Evolutionary conservation across 768 basidiomycete genomes (phyloP).

Genomic region (Termitomyces sp.): DNA sequence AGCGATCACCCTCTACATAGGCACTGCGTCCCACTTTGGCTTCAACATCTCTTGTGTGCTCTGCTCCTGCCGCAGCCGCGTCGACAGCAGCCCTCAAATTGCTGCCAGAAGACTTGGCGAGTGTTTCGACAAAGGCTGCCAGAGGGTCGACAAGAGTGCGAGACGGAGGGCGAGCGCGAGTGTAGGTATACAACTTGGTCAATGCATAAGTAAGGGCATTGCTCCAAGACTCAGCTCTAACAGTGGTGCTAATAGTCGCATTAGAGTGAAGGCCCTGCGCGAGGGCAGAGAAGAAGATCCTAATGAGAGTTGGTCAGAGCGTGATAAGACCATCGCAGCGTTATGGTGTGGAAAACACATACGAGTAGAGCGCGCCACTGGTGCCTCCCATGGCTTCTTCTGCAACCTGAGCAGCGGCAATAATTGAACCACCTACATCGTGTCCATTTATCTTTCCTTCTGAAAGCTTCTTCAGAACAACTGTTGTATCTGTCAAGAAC

Average conservation of each 20-base stretch:
- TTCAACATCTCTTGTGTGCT: constrained; percentile 65
- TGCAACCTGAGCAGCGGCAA: constrained; percentile 65
- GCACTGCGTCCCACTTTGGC: constrained; percentile 88
- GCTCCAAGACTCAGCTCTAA: constrained; percentile 56
- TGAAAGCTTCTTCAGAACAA: constrained; percentile 53
- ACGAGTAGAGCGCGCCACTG: constrained; percentile 89
- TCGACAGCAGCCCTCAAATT: constrained; percentile 49
- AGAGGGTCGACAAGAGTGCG: constrained; percentile 93
- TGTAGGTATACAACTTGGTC: constrained; percentile 70
- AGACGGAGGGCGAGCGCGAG: constrained; percentile 82
- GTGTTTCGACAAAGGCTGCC: constrained; percentile 60
- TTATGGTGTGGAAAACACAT: constrained; percentile 23
- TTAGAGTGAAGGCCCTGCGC: constrained; percentile 62
- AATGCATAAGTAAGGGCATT: constrained; percentile 54
- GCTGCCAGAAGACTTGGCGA: constrained; percentile 20
- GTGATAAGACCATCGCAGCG: neutral
- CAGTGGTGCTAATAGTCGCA: constrained; percentile 20
- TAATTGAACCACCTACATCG: constrained; percentile 60
- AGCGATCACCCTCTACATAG: constrained; percentile 69
- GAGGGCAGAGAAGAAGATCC: constrained; percentile 88
- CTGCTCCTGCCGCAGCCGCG: constrained; percentile 62
- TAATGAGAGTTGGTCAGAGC: constrained; percentile 22
- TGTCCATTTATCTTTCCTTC: constrained; percentile 52
- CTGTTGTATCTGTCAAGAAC: constrained; percentile 26
- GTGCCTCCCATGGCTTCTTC: constrained; percentile 91